Evolutionary conservation across 495 filamentous ascomycete genomes (phyloP), one percentile per base, ranked within the genome.

Genomic region (Daldinia childiae): DNA sequence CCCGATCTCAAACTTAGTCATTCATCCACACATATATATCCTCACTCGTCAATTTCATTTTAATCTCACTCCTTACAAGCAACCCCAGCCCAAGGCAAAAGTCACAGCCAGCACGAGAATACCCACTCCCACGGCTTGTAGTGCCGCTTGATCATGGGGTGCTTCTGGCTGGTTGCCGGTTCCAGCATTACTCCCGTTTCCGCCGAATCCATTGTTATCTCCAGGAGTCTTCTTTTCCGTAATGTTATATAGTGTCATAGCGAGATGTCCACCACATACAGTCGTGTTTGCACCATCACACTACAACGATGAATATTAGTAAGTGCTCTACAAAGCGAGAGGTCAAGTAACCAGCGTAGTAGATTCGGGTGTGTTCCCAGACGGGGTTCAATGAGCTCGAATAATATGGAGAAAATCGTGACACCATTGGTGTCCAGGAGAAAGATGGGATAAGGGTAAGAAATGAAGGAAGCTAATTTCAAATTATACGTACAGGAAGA

Each of bases 281-380:
- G 82, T 77, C 7, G 73, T 76, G 15, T 73, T 76, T 67, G 82
- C 77, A 6, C 82, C 85, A 32, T 80, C 79, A 61, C 85, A 87
- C 61, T 63, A n/a, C 7, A 11, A 8, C 4, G 14, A 54, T 36
- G 11, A 2, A 34, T 4, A 38, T 52, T n/a, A 62, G 43, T 38
- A 30, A 29, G 4, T 24, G 14, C 27, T n/a, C 5, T 26, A 6
- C 43, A 48, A 48, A 48, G 43, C 8, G 8, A 48, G 43, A 6
- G n/a, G 38, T 17, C 6, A n/a, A 17, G 39, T 41, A 41, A 8
- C 39, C 39, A 17, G 39, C 15, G 15, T 17, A 17, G 39, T 41
- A 15, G 1, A n/a, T 17, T 17, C 6, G 4, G n/a, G 24, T 12
- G 14, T 51, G 14, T 26, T 51, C 21, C 7, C 24, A 6, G 9